Evolutionary conservation across 371 early-diverging fungal genomes (phyloP).

Genomic region (Syncephalastrum racemosum): DNA sequence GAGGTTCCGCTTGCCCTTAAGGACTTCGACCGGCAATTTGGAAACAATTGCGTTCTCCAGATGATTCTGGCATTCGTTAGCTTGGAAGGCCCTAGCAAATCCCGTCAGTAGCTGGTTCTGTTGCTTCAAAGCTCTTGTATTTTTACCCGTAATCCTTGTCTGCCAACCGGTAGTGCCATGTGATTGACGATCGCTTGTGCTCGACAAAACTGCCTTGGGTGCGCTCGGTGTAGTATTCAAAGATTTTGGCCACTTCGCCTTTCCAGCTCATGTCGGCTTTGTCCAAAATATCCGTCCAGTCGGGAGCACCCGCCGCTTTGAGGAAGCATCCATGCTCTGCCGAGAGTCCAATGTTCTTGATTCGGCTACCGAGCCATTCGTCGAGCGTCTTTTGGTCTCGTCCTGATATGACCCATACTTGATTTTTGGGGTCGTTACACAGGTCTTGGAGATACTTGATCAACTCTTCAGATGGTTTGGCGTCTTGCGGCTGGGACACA

Average conservation of each 20-base stretch:
- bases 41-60: constrained; percentile 76
- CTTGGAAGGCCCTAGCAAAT: constrained; percentile 60
- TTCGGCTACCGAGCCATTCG: constrained; percentile 71
- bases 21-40: constrained; percentile 84
- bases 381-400: constrained; percentile 81
- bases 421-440: constrained; percentile 69
- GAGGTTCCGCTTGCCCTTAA: constrained; percentile 92
- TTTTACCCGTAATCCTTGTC: constrained; percentile 67
- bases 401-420: constrained; percentile 87
- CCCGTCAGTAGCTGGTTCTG: not conserved
- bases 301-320: constrained; percentile 37
- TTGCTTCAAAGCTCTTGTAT: not conserved
- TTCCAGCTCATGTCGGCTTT: constrained; percentile 84
- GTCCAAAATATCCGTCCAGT: constrained; percentile 74
- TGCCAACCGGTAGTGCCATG: constrained; percentile 90
- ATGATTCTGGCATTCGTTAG: constrained; percentile 87
- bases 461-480: constrained; percentile 62
- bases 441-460: constrained; percentile 55
- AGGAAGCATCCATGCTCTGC: constrained; percentile 70
- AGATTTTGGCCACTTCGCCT: constrained; percentile 77
- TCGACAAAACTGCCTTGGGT: constrained; percentile 85
- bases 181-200: constrained; percentile 77
- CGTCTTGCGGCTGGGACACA: constrained; percentile 60
- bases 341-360: constrained; percentile 72
- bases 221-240: constrained; percentile 87